Percentiles rank a stretch among this genome's conserved stretches.
These are phyloP conservation scores for Chaetomiaceae sp. DNA, from an alignment of 2,329 filamentous ascomycete species.

Conservation along the genomic window DNA sequence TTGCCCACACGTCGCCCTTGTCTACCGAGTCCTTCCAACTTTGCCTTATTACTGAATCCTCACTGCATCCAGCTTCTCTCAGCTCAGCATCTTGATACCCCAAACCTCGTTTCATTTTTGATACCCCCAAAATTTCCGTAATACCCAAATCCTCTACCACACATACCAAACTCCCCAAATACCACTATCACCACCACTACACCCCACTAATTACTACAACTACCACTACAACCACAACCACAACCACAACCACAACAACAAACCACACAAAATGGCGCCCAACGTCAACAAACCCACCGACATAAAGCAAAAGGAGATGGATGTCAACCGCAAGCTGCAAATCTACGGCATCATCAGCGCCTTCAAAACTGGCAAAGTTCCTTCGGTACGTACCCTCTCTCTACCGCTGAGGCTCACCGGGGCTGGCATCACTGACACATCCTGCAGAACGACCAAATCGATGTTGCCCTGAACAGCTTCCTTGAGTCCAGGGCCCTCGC, in stretches of 20 bases:
- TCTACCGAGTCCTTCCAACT: too few species aligned
- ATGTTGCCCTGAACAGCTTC: conserved; percentile 87
- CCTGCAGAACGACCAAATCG: conserved; percentile 83
- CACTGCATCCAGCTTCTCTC: not conserved
- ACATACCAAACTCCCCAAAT: not conserved
- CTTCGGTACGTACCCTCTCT: conserved; percentile 59
- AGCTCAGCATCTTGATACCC: too few species aligned
- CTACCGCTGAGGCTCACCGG: not conserved
- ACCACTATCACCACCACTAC: not conserved
- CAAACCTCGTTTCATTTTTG: not conserved
- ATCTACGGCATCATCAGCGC: conserved; percentile 85
- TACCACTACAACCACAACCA: not conserved
- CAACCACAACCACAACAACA: not conserved
- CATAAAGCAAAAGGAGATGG: conserved; percentile 70
- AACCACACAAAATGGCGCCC: conserved; percentile 23
- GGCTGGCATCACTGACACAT: not conserved
- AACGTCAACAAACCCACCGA: conserved; percentile 71
- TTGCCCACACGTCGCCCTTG: not conserved
- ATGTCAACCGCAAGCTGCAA: conserved; percentile 92
- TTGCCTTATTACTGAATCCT: not conserved
- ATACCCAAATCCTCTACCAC: too few species aligned
- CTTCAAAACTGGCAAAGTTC: conserved; percentile 84
- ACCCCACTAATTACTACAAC: too few species aligned
- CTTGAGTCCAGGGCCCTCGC: conserved; percentile 66
- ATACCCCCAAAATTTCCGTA: conserved; percentile 2